Percentiles rank a stretch among this genome's conserved stretches.
phyloP scores from a whole-genome alignment of 768 basidiomycete species.

The Neoboletus subvelutipes region DNA sequence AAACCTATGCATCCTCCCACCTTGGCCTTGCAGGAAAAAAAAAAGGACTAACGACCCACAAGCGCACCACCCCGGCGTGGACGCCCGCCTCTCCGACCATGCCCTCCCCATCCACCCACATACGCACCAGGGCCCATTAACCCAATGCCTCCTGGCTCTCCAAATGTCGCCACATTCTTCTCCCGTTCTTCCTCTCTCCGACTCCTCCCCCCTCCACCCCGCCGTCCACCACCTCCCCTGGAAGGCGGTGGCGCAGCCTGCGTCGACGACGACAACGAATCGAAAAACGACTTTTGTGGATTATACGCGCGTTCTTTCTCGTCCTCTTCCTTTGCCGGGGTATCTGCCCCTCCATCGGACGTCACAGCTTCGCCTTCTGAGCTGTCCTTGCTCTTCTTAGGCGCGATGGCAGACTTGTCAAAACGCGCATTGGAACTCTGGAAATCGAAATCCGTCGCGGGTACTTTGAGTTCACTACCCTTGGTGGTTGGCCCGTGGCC shows the following conservation, averaged over 20 bases:
- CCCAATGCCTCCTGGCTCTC: conserved; percentile 78
- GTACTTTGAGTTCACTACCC: conserved; percentile 51
- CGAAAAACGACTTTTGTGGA: conserved; percentile 79
- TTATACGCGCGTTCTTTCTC: conserved; percentile 62
- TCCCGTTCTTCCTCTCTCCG: conserved; percentile 82
- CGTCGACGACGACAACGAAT: conserved; percentile 57
- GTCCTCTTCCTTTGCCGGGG: conserved; percentile 33
- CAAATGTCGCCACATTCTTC: conserved; percentile 84
- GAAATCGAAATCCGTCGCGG: conserved; percentile 82
- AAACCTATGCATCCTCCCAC: not conserved
- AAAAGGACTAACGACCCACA: conserved; percentile 34
- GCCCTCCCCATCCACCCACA: conserved; percentile 76
- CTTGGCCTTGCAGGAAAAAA: not conserved
- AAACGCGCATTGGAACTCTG: conserved; percentile 74
- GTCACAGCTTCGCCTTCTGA: conserved; percentile 33
- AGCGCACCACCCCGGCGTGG: conserved; percentile 37
- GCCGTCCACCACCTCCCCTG: conserved; percentile 41
- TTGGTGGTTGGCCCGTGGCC: conserved; percentile 30
- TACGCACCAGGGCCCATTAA: conserved; percentile 77
- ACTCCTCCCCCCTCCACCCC: conserved; percentile 56
- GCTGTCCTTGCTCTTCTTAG: conserved; percentile 32
- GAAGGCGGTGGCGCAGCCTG: conserved; percentile 31
- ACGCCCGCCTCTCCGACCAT: conserved; percentile 51
- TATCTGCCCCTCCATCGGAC: conserved; percentile 32
- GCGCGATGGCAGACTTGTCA: conserved; percentile 63